A percentile compares a stretch with the other conserved stretches of the same genome.
phyloP scores from a whole-genome alignment of 345 rosid species.

The Pseudoturritis turrita region DNA sequence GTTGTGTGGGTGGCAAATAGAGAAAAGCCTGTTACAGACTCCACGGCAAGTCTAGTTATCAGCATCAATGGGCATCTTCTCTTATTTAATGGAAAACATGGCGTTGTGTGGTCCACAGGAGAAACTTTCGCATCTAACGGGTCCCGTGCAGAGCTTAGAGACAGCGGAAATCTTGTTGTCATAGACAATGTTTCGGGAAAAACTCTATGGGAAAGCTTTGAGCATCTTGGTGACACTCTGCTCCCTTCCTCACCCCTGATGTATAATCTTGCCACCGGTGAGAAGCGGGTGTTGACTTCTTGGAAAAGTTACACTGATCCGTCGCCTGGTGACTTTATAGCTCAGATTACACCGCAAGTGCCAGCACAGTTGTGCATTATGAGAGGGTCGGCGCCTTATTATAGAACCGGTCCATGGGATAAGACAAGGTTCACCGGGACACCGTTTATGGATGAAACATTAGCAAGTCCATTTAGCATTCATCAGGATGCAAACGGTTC shows the following conservation, averaged over 20 bases:
- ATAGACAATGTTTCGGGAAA: constrained; percentile 25
- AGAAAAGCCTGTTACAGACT: constrained; percentile 29
- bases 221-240: constrained; percentile 24
- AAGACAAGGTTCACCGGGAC: constrained; percentile 23
- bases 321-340: constrained; percentile 32
- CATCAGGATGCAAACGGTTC: background rate
- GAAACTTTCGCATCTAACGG: background rate
- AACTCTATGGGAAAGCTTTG: constrained; percentile 32
- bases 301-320: constrained; percentile 40
- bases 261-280: background rate
- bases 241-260: constrained; percentile 17
- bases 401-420: constrained; percentile 37
- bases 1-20: constrained; percentile 55
- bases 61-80: constrained; percentile 26
- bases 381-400: constrained; percentile 6
- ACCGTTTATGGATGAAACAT: background rate
- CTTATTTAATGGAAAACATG: background rate
- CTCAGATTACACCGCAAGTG: constrained; percentile 11
- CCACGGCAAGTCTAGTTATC: constrained; percentile 10
- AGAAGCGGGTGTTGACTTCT: constrained; percentile 26
- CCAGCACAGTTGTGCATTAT: constrained; percentile 21
- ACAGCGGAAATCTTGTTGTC: constrained; percentile 56
- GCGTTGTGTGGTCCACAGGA: constrained; percentile 26
- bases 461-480: background rate
- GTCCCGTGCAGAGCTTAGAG: constrained; percentile 46